Base-by-base conservation (phyloP, 306 rosid species). In the Datisca glomerata region DNA sequence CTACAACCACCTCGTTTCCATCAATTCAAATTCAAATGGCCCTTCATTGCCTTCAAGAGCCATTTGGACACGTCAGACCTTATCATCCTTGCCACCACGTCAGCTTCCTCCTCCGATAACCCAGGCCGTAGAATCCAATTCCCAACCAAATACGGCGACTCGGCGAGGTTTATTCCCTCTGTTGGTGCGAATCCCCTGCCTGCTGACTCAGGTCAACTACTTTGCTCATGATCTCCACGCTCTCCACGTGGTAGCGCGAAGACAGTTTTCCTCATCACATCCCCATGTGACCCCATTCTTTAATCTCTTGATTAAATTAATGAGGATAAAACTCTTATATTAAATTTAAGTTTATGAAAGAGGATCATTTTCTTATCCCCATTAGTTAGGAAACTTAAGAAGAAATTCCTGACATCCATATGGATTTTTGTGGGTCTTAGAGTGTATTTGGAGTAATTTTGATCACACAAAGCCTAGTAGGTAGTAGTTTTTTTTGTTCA, bases 1-100 rank as follows among this genome's bases (percentile, higher is more conserved):
- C 8, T n/a, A n/a, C n/a, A n/a, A n/a, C n/a, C n/a, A n/a, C n/a
- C n/a, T n/a, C n/a, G n/a, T n/a, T n/a, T n/a, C n/a, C n/a, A n/a
- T n/a, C n/a, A n/a, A 12, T 22, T 16, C 8, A 12, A 7, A 37
- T 45, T 45, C 7, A 6, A 5, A 5, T 33, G 79, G 1, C 86
- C 60, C 56, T 76, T 70, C 66, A 7, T 11, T 3, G 0, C 64
- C 61, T 56, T 65, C 66, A 76, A 81, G 16, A 70, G 93, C 31
- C 77, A 59, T 15, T 32, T 51, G 51, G 49, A 65, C 70, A 59
- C 57, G 29, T 60, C 56, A 18, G 11, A 27, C 13, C 4, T 2
- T 18, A 4, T 33, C 22, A 2, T 11, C 9, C 21, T 1, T 42
- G 69, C 64, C 16, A 54, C 63, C 73, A 67, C 46, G 56, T 42